Conservation (phyloP, 2,329 filamentous ascomycete genomes). For the Colletotrichum lini region DNA sequence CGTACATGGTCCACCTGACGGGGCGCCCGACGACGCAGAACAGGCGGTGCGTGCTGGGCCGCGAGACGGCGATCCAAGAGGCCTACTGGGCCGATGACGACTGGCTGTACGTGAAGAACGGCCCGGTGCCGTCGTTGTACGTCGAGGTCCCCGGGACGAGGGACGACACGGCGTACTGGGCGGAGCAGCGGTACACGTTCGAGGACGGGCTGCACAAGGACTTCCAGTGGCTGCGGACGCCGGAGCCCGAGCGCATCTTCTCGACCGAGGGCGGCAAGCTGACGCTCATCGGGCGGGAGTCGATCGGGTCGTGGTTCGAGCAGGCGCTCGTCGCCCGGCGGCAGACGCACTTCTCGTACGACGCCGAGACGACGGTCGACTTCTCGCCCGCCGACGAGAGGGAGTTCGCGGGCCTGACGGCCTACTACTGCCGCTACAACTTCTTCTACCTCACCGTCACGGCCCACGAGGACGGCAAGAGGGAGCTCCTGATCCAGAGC, state of each 20-base stretch:
- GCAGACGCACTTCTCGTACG: conserved; percentile 72
- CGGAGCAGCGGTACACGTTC: conserved; percentile 64
- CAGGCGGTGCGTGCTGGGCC: conserved; percentile 67
- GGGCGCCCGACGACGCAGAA: conserved; percentile 66
- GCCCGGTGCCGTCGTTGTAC: conserved; percentile 67
- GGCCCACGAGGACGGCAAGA: conserved; percentile 67
- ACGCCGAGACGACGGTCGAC: conserved; percentile 69
- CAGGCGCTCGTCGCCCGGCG: conserved; percentile 69
- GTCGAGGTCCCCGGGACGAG: conserved; percentile 65
- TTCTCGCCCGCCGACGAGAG: conserved; percentile 71
- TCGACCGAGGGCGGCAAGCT: conserved; percentile 55
- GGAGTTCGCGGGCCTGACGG: conserved; percentile 72
- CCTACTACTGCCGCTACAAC: conserved; percentile 76
- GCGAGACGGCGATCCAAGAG: conserved; percentile 72
- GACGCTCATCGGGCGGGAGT: conserved; percentile 65
- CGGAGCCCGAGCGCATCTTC: conserved; percentile 69
- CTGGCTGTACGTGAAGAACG: conserved; percentile 74
- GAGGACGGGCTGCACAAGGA: conserved; percentile 62
- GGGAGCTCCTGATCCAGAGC: conserved; percentile 70
- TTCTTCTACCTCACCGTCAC: conserved; percentile 76
- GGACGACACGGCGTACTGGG: conserved; percentile 67
- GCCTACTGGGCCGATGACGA: conserved; percentile 73
- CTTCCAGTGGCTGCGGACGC: conserved; percentile 72
- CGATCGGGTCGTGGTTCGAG: conserved; percentile 72
- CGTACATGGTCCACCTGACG: conserved; percentile 68